Base-by-base conservation (phyloP, 2,329 filamentous ascomycete species). In the Colletotrichum aenigma region DNA sequence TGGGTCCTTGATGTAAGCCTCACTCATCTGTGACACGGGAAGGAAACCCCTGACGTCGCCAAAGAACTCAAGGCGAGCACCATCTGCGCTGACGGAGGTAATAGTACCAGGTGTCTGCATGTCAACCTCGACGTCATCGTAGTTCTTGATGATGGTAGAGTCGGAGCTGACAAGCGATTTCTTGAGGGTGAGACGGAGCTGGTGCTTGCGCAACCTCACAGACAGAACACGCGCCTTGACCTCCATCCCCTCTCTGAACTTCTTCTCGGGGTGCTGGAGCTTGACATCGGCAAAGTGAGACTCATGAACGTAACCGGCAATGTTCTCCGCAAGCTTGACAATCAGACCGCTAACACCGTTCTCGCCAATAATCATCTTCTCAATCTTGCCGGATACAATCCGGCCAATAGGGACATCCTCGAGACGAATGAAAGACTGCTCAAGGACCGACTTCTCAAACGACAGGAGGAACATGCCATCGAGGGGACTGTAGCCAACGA, bases 11-110 rank as follows among this genome's bases (percentile, higher is more conserved):
- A 99, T 98, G 82, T 94, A 98, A 13, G 96, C 96, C 83, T 99
- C 97, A 83, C 97, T 98, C 97, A 99, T 99, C 85, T 99, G 96
- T 2, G 95, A 95, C 1, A 98, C 93, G 3, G 97, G 97, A 70
- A 99, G 89, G 87, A 97, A 99, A 10, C 94, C 97, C 78, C 92
- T 92, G 24, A 99, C 88, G 10, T 89, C 86, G 21, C 95, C 95
- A 81, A 97, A 99, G 85, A 98, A 99, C 82, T 98, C 95, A 69
- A 99, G 94, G 21, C 96, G 92, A 13, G 97, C 97, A 75, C 97
- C 97, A 69, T 92, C 92, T 5, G 91, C 86, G 72, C 95, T 88
- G 13, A 99, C 88, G 78, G 94, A 97, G 78, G 98, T 90, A 78
- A 99, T 94, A 1, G 96, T 98, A 74, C 96, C 97, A 9, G 94